phyloP scores from a whole-genome alignment of 305 asterid genomes.

The Caryopteris hybrid region DNA sequence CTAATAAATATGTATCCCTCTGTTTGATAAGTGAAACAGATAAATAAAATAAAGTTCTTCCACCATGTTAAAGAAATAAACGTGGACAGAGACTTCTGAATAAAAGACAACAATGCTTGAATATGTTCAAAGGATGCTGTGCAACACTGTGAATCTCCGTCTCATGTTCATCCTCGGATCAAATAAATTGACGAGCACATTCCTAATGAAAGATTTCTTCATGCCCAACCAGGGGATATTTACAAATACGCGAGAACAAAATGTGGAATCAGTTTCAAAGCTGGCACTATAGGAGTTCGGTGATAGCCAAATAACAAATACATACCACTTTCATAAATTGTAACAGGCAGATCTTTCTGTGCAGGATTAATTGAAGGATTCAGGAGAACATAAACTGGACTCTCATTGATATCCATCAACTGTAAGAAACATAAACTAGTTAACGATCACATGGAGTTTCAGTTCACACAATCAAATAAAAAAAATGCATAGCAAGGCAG shows the following conservation, averaged over 20 bases:
- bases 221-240: not conserved
- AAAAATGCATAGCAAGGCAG: not conserved
- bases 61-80: not conserved
- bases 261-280: not conserved
- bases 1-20: not conserved
- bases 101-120: not conserved
- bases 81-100: not conserved
- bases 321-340: conserved; percentile 88
- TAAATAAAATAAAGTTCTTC: not conserved
- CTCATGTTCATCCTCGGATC: conserved; percentile 7
- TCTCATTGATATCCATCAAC: conserved; percentile 96
- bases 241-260: not conserved
- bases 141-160: not conserved
- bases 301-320: conserved; percentile 12
- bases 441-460: conserved; percentile 7
- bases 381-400: conserved; percentile 87
- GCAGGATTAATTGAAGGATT: conserved; percentile 89
- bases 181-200: not conserved
- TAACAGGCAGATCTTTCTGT: conserved; percentile 89
- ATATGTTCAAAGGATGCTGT: not conserved
- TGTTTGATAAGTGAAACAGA: not conserved
- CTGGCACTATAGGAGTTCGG: not conserved
- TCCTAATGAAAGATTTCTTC: not conserved
- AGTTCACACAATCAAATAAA: not conserved
- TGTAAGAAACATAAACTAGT: conserved; percentile 29